Percentiles rank a stretch among this genome's conserved stretches.
These are phyloP conservation scores for Pascua sp. DNA, from an alignment of 1,284 basidiomycete species.

Conservation along the genomic window DNA sequence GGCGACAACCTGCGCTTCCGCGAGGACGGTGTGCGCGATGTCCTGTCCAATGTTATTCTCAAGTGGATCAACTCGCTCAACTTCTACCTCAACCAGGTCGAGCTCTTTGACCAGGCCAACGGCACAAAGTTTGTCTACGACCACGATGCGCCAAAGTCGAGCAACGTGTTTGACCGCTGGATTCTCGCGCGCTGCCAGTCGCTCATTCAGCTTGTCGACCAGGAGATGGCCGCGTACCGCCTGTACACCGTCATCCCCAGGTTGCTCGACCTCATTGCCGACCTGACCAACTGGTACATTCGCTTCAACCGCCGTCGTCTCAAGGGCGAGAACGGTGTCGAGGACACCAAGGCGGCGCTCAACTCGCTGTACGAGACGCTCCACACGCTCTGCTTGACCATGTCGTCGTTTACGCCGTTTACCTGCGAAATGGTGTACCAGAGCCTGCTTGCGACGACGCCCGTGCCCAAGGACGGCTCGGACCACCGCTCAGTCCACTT, in stretches of 20 bases:
- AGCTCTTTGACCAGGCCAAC: constrained; percentile 77
- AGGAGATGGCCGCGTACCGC: constrained; percentile 95
- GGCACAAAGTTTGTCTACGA: constrained; percentile 82
- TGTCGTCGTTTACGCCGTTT: constrained; percentile 99
- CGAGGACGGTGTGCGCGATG: constrained; percentile 96
- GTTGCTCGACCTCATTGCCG: constrained; percentile 85
- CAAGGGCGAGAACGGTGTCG: constrained; percentile 89
- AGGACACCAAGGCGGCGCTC: constrained; percentile 83
- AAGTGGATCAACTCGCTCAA: constrained; percentile 99
- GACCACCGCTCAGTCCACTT: constrained; percentile 95
- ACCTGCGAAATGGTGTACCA: constrained; percentile 97
- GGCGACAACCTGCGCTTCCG: constrained; percentile 97
- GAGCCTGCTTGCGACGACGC: constrained; percentile 78
- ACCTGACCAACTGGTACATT: constrained; percentile 99
- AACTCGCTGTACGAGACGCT: constrained; percentile 96
- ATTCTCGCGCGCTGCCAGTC: constrained; percentile 95
- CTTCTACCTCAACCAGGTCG: constrained; percentile 97
- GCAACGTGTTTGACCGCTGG: constrained; percentile 99
- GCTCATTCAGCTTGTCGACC: constrained; percentile 82
- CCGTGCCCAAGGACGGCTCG: constrained; percentile 62
- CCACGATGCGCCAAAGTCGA: constrained; percentile 74
- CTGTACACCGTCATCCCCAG: constrained; percentile 98
- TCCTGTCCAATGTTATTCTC: constrained; percentile 87
- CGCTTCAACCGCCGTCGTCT: constrained; percentile 95
- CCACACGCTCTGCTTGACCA: constrained; percentile 88